Conservation (phyloP, 345 rosid species). For the Moricandia moricandioides region DNA sequence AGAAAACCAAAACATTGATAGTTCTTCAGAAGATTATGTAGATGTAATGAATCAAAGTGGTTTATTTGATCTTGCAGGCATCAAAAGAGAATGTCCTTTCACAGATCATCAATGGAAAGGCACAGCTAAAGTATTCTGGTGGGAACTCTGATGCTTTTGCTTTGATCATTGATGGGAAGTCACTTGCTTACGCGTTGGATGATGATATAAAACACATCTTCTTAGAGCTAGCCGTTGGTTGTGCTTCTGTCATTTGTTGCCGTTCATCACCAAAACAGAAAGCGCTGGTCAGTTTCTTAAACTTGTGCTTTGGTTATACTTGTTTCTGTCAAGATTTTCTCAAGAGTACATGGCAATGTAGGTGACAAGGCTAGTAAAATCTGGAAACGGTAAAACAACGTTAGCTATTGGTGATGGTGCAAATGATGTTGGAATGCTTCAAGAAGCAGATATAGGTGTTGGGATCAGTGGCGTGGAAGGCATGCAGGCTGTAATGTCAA, state of each 20-base stretch:
- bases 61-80: slow-evolving; percentile 47
- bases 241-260: slow-evolving; percentile 95
- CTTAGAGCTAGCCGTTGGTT: slow-evolving; percentile 72
- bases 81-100: slow-evolving; percentile 58
- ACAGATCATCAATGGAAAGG: slow-evolving; percentile 67
- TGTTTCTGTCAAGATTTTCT: not conserved
- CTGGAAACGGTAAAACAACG: slow-evolving; percentile 74
- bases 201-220: slow-evolving; percentile 64
- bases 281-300: slow-evolving; percentile 61
- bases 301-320: not conserved
- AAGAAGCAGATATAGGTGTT: slow-evolving; percentile 92
- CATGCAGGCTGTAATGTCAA: slow-evolving; percentile 99
- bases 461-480: slow-evolving; percentile 99
- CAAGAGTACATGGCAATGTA: slow-evolving; percentile 37
- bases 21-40: not conserved
- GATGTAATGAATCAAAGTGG: not conserved
- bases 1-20: not conserved
- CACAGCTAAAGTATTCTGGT: slow-evolving; percentile 46
- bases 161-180: slow-evolving; percentile 89
- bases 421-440: slow-evolving; percentile 99
- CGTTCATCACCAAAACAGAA: slow-evolving; percentile 98
- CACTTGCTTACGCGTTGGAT: slow-evolving; percentile 85
- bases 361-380: slow-evolving; percentile 90
- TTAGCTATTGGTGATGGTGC: slow-evolving; percentile 98
- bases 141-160: slow-evolving; percentile 68